Conservation (phyloP, 2,329 filamentous ascomycete species). For the Fusarium sublunatum region DNA sequence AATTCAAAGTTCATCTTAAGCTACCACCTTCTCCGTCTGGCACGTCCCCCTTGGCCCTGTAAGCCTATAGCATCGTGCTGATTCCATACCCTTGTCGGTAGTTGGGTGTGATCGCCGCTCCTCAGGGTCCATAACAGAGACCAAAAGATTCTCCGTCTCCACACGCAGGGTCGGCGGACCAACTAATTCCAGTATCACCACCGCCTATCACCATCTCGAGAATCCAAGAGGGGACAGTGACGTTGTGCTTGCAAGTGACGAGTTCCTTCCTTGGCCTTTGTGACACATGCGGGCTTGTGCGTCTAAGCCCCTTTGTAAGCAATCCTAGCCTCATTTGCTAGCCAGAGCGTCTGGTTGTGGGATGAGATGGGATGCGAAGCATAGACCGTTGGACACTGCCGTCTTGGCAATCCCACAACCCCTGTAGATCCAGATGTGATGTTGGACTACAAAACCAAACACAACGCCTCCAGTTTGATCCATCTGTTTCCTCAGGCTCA, state of each 20-base stretch:
- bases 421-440: conserved; percentile 27
- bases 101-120: conserved; percentile 30
- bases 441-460: conserved; percentile 32
- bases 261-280: conserved; percentile 8
- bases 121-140: conserved; percentile 16
- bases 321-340: conserved; percentile 19
- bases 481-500: neutral
- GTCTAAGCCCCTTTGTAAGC: conserved; percentile 2
- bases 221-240: conserved; percentile 7
- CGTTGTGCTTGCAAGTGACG: conserved; percentile 12
- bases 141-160: conserved; percentile 23
- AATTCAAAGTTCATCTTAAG: conserved; percentile 18
- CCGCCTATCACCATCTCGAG: conserved; percentile 35
- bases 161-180: conserved; percentile 21
- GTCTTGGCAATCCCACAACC: conserved; percentile 23
- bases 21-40: conserved; percentile 32
- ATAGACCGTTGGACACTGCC: conserved; percentile 23
- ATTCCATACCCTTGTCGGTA: conserved; percentile 37
- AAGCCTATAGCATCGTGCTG: conserved; percentile 18
- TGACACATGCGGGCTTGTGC: conserved; percentile 6
- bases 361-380: neutral
- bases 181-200: conserved; percentile 25
- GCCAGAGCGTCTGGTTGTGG: conserved; percentile 20
- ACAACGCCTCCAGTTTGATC: conserved; percentile 7
- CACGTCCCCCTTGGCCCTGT: conserved; percentile 10